A percentile compares a stretch with the other conserved stretches of the same genome.
phyloP scores from a whole-genome alignment of 2,329 filamentous ascomycete species.

The Calonectria pauciramosa region DNA sequence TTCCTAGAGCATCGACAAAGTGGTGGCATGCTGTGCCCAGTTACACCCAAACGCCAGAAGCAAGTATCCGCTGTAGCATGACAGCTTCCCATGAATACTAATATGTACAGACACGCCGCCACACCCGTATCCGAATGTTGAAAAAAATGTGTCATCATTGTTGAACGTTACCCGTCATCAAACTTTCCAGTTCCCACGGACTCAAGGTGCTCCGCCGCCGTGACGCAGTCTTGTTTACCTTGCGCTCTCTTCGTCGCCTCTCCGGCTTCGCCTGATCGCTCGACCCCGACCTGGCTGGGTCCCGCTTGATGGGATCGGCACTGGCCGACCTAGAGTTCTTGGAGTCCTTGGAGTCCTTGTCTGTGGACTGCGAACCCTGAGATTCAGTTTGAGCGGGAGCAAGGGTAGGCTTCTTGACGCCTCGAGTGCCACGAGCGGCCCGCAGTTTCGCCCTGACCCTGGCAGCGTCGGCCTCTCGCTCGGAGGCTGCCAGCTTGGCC shows the following conservation, averaged over 20 bases:
- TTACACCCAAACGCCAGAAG: slow-evolving; percentile 17
- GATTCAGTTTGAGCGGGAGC: slow-evolving; percentile 38
- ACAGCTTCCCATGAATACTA: slow-evolving; percentile 9
- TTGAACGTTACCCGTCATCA: slow-evolving; percentile 68
- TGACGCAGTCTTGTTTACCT: slow-evolving; percentile 68
- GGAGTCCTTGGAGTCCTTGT: slow-evolving; percentile 23
- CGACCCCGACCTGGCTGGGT: slow-evolving; percentile 37
- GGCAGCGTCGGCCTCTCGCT: slow-evolving; percentile 74
- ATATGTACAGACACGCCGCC: slow-evolving; percentile 6
- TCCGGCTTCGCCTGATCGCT: slow-evolving; percentile 46
- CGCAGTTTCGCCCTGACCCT: slow-evolving; percentile 73
- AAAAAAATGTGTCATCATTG: slow-evolving; percentile 31
- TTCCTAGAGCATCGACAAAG: slow-evolving; percentile 10
- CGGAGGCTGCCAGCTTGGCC: slow-evolving; percentile 74
- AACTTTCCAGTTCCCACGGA: slow-evolving; percentile 78
- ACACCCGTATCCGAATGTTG: not conserved
- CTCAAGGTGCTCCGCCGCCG: slow-evolving; percentile 81
- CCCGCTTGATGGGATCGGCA: slow-evolving; percentile 54
- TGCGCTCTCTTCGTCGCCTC: slow-evolving; percentile 66
- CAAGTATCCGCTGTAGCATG: slow-evolving; percentile 9
- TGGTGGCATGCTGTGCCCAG: slow-evolving; percentile 2
- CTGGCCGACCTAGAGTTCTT: slow-evolving; percentile 37
- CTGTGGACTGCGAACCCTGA: slow-evolving; percentile 18
- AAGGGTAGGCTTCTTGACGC: slow-evolving; percentile 49
- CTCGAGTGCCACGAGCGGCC: slow-evolving; percentile 60